phyloP scores from a whole-genome alignment of 768 basidiomycete genomes.

The Termitomyces sp. region DNA sequence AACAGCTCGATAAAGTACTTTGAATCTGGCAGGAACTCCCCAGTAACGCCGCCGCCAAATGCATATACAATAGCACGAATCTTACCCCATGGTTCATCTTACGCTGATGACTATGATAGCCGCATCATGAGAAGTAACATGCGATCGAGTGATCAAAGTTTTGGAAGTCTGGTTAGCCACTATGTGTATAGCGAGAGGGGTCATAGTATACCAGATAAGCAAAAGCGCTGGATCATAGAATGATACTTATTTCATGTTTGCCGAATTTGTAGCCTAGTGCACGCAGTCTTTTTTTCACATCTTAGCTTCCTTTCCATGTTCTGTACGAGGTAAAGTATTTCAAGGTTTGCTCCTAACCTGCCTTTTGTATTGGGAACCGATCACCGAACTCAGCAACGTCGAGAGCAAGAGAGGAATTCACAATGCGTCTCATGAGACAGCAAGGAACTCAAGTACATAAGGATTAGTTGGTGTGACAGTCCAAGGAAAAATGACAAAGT shows the following conservation, averaged over 20 bases:
- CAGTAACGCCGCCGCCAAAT: constrained; percentile 26
- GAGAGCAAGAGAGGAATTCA: background rate
- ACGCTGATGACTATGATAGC: constrained; percentile 20
- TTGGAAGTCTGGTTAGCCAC: constrained; percentile 30
- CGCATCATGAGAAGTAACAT: constrained; percentile 26
- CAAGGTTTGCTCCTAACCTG: background rate
- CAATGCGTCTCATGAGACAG: background rate
- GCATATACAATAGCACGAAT: constrained; percentile 28
- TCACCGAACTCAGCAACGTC: background rate
- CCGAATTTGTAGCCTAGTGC: background rate
- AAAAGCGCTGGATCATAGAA: constrained; percentile 56
- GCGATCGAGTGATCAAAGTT: constrained; percentile 35
- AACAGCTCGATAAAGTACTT: constrained; percentile 35
- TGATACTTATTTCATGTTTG: constrained; percentile 21
- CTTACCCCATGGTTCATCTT: constrained; percentile 26
- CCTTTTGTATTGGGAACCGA: background rate
- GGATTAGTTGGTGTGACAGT: background rate
- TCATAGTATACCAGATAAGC: constrained; percentile 27
- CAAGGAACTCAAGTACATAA: background rate
- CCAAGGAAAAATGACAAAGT: background rate
- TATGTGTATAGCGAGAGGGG: constrained; percentile 25
- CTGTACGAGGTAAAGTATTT: background rate
- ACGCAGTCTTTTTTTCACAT: constrained; percentile 1
- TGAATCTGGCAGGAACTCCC: constrained; percentile 23
- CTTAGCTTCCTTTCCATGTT: background rate